phyloP scores from a whole-genome alignment of 1,284 basidiomycete genomes.

The Xerocomus minutiporus region DNA sequence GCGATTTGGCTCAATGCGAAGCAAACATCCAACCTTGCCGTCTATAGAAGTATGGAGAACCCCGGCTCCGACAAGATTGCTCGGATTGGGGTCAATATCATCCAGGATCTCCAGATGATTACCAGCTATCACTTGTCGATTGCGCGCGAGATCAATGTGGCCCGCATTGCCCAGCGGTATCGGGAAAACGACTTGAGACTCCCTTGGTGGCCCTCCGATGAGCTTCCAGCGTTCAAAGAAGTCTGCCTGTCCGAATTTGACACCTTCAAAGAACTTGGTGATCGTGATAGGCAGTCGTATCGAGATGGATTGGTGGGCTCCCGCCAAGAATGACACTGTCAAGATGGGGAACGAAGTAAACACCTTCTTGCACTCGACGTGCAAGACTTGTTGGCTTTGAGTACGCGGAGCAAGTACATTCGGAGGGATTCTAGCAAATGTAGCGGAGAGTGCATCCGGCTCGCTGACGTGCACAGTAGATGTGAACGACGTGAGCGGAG shows the following conservation, averaged over 20 bases:
- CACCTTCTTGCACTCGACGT: slow-evolving; percentile 89
- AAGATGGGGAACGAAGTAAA: slow-evolving; percentile 82
- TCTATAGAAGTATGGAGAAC: slow-evolving; percentile 83
- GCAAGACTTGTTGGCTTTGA: slow-evolving; percentile 89
- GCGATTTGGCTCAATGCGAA: slow-evolving; percentile 90
- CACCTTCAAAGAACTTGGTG: slow-evolving; percentile 92
- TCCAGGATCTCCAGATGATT: slow-evolving; percentile 74
- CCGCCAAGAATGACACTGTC: slow-evolving; percentile 87
- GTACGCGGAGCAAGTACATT: slow-evolving; percentile 75
- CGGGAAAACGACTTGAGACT: slow-evolving; percentile 86
- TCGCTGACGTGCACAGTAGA: slow-evolving; percentile 75
- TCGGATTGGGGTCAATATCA: slow-evolving; percentile 81
- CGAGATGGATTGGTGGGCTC: slow-evolving; percentile 82
- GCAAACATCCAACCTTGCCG: slow-evolving; percentile 93
- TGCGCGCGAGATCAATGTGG: slow-evolving; percentile 69
- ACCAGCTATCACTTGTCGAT: slow-evolving; percentile 75
- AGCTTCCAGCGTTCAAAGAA: slow-evolving; percentile 99
- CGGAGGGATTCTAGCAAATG: slow-evolving; percentile 87
- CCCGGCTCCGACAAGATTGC: slow-evolving; percentile 87
- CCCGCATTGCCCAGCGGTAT: slow-evolving; percentile 66
- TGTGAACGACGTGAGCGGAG: slow-evolving; percentile 85
- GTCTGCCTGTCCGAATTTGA: slow-evolving; percentile 75
- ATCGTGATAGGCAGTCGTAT: slow-evolving; percentile 84
- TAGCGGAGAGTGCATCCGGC: slow-evolving; percentile 69
- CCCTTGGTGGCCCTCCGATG: slow-evolving; percentile 90